Evolutionary conservation across 176 grass and related monocot genomes (phyloP), one percentile per base, ranked within the genome.

Genomic region (Oryza nivara): DNA sequence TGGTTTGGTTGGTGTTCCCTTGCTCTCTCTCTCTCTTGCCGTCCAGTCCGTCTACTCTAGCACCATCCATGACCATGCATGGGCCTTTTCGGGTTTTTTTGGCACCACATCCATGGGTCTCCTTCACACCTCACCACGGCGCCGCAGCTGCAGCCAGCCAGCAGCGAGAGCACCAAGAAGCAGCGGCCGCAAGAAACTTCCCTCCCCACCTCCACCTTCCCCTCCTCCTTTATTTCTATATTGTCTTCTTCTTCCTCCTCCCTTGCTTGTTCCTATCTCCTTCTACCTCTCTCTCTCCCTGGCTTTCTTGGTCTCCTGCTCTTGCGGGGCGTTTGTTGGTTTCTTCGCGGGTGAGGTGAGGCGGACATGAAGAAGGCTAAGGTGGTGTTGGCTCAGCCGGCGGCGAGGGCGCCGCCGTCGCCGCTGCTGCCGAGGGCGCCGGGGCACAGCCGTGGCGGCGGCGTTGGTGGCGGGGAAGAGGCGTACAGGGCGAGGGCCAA

Each of bases 321-420:
- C 19, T 43, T 71, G 28, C 34, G 63, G 65, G 8, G 25, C 46
- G 63, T 78, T 70, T 73, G 63, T 80, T 65, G 15, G 72, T n/a
- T 67, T 81, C 54, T 64, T 65, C 19, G 10, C 5, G 14, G 0
- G 51, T 61, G 67, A n/a, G 67, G 16, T 6, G 68, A 41, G 41
- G 67, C 26, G 11, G 36, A 0, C 8, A 80, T 72, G 84, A 85
- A 72, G 77, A 94, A 81, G 81, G 47, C 72, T 10, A 87, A 75
- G 65, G 79, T 90, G 44, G 66, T 90, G 83, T 4, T 90, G 83
- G 83, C 83, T 3, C 88, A 89, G 83, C 78, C 88, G 83, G 90
- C 82, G 23, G 75, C 30, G n/a, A 56, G 68, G 67, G 75, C 78
- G 25, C 25, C 80, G 43, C 2, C 68, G 72, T 19, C 58, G 80